Evolutionary conservation across 345 rosid genomes (phyloP).

Genomic region (Eucalyptus victrix): DNA sequence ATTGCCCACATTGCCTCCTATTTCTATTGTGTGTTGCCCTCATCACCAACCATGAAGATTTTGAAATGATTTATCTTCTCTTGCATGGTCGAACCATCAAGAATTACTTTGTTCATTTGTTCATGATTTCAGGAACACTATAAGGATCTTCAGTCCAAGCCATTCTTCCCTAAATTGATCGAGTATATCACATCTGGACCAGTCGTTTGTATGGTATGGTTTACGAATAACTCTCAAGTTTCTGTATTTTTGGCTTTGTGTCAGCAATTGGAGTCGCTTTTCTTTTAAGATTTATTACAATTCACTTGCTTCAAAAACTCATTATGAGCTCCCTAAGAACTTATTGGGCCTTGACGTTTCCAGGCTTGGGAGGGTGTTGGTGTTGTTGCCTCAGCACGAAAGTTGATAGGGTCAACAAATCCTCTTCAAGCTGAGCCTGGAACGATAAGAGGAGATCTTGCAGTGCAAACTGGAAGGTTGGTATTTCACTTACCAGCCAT

Average conservation of each 20-base stretch:
- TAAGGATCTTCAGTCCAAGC: conserved; percentile 71
- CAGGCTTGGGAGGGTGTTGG: conserved; percentile 99
- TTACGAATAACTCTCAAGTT: background rate
- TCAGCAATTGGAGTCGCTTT: background rate
- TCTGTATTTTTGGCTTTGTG: background rate
- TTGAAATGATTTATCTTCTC: background rate
- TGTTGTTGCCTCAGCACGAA: conserved; percentile 90
- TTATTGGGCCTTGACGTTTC: background rate
- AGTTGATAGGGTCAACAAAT: conserved; percentile 82
- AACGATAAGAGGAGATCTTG: conserved; percentile 90
- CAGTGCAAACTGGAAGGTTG: conserved; percentile 98
- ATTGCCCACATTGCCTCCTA: background rate
- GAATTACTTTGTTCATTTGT: background rate
- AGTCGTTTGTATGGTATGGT: conserved; percentile 85
- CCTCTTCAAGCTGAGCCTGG: conserved; percentile 99
- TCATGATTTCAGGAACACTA: conserved; percentile 63
- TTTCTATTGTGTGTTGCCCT: background rate
- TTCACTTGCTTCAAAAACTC: background rate
- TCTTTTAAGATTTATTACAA: background rate
- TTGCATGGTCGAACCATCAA: background rate
- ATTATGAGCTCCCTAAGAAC: background rate
- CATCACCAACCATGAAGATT: background rate
- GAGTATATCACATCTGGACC: conserved; percentile 93
- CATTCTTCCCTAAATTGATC: conserved; percentile 79
- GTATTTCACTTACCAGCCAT: background rate